A percentile compares a stretch with the other conserved stretches of the same genome.
phyloP scores from a whole-genome alignment of 2,329 filamentous ascomycete species.

The Trichoderma aggressivum region DNA sequence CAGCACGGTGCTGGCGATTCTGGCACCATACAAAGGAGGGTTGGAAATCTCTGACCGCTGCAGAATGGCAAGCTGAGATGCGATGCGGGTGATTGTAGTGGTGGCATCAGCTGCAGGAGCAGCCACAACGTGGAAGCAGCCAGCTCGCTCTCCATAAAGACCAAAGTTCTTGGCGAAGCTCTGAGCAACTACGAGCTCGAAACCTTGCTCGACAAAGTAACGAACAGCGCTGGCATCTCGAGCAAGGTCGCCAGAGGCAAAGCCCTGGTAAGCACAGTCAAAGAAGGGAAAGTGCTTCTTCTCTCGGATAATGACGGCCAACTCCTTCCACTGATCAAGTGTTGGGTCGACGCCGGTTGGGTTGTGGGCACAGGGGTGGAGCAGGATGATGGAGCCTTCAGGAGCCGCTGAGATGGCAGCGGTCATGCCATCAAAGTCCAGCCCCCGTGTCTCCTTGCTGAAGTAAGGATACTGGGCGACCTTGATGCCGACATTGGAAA shows the following conservation, averaged over 20 bases:
- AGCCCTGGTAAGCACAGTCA: conserved; percentile 96
- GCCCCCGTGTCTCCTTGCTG: conserved; percentile 78
- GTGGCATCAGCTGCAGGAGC: conserved; percentile 65
- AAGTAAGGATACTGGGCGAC: conserved; percentile 92
- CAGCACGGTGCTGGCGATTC: conserved; percentile 79
- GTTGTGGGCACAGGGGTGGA: conserved; percentile 97
- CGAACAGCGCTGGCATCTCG: conserved; percentile 89
- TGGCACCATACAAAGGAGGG: conserved; percentile 88
- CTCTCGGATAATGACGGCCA: conserved; percentile 71
- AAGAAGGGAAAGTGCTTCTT: conserved; percentile 96
- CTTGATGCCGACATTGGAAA: conserved; percentile 78
- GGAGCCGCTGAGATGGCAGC: conserved; percentile 66
- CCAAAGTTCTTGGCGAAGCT: conserved; percentile 98
- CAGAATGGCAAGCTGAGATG: conserved; percentile 86
- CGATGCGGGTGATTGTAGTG: conserved; percentile 61
- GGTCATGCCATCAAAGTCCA: conserved; percentile 91
- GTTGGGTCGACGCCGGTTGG: conserved; percentile 96
- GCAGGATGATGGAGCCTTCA: conserved; percentile 77
- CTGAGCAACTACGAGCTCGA: conserved; percentile 84
- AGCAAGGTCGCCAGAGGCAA: conserved; percentile 84
- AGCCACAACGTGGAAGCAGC: conserved; percentile 92
- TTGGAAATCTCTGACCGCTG: conserved; percentile 98
- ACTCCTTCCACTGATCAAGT: conserved; percentile 87
- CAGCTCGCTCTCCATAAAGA: conserved; percentile 92
- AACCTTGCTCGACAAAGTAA: conserved; percentile 89